A percentile compares a stretch with the other conserved stretches of the same genome.
Evolutionary conservation across 2,329 filamentous ascomycete genomes (phyloP).

Genomic region (Xylariaceae sp.): DNA sequence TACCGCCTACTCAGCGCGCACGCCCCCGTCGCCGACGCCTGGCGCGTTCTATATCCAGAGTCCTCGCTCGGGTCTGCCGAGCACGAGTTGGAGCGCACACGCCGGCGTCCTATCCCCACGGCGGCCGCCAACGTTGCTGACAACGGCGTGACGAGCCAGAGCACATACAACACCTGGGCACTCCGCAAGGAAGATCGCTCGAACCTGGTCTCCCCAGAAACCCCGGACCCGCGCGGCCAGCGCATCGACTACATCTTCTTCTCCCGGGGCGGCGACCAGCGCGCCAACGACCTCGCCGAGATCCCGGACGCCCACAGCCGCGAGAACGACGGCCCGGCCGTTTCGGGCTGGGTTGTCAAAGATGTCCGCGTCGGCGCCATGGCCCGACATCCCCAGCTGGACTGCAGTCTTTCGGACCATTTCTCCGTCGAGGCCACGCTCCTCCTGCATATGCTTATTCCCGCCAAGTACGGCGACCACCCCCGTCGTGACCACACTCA

Average conservation of each 20-base stretch:
- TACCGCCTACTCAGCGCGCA: slow-evolving; percentile 79
- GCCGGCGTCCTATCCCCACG: slow-evolving; percentile 64
- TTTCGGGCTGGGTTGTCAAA: slow-evolving; percentile 62
- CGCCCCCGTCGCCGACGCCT: slow-evolving; percentile 74
- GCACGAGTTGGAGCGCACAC: slow-evolving; percentile 61
- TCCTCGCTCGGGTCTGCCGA: slow-evolving; percentile 73
- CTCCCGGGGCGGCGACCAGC: slow-evolving; percentile 41
- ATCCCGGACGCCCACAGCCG: slow-evolving; percentile 13
- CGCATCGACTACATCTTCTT: slow-evolving; percentile 94
- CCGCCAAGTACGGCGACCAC: slow-evolving; percentile 1
- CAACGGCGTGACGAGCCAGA: slow-evolving; percentile 87
- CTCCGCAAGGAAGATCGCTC: slow-evolving; percentile 60
- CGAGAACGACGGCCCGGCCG: slow-evolving; percentile 23
- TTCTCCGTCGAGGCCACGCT: slow-evolving; percentile 86
- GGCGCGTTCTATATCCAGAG: slow-evolving; percentile 78
- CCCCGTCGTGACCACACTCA: not conserved
- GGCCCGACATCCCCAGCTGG: slow-evolving; percentile 71
- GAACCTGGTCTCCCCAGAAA: slow-evolving; percentile 58
- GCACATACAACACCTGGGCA: slow-evolving; percentile 85
- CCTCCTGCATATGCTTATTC: slow-evolving; percentile 36
- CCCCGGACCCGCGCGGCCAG: slow-evolving; percentile 71
- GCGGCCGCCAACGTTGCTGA: slow-evolving; percentile 72
- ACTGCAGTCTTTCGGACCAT: slow-evolving; percentile 89
- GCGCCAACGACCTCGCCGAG: slow-evolving; percentile 10
- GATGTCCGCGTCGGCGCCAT: slow-evolving; percentile 73